Percentiles rank a stretch among this genome's conserved stretches.
Conservation (phyloP, 345 rosid genomes). For the Orychophragmus violaceus region DNA sequence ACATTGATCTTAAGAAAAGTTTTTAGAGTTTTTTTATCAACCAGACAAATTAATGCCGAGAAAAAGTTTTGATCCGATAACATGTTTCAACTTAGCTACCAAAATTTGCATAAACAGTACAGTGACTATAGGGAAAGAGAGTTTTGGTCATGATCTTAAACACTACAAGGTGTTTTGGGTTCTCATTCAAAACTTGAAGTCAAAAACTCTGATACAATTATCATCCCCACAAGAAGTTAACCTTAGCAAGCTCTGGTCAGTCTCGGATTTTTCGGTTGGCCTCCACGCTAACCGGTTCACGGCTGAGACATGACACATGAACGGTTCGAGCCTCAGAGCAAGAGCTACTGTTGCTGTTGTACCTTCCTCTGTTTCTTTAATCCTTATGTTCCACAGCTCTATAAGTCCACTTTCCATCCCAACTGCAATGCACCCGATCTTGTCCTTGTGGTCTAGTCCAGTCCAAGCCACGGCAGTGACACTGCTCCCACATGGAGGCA, state of each 20-base stretch:
- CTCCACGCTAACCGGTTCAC: slow-evolving; percentile 77
- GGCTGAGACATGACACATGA: slow-evolving; percentile 72
- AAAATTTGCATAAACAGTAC: slow-evolving; percentile 9
- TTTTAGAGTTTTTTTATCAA: neutral
- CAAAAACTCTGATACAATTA: slow-evolving; percentile 73
- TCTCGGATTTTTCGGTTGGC: slow-evolving; percentile 33
- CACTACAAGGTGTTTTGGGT: slow-evolving; percentile 4
- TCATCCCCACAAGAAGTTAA: slow-evolving; percentile 85
- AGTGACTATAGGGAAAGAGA: neutral
- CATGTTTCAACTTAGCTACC: neutral
- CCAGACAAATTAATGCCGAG: neutral
- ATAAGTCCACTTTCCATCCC: slow-evolving; percentile 82
- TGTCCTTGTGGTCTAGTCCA: slow-evolving; percentile 46
- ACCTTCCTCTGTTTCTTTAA: slow-evolving; percentile 28
- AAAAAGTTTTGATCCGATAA: neutral
- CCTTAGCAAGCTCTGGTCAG: slow-evolving; percentile 32
- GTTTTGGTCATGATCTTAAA: neutral
- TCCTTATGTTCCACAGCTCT: slow-evolving; percentile 53
- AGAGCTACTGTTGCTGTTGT: slow-evolving; percentile 33
- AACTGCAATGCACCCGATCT: slow-evolving; percentile 55
- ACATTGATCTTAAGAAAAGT: neutral
- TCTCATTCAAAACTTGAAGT: slow-evolving; percentile 32
- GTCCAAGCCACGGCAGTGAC: slow-evolving; percentile 85
- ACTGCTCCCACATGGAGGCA: slow-evolving; percentile 69
- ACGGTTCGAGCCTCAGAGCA: slow-evolving; percentile 41